Percentiles rank a stretch among this genome's conserved stretches.
These are phyloP conservation scores for Dactylellina drechsleri DNA, from an alignment of 2,329 filamentous ascomycete genomes.

Conservation along the genomic window DNA sequence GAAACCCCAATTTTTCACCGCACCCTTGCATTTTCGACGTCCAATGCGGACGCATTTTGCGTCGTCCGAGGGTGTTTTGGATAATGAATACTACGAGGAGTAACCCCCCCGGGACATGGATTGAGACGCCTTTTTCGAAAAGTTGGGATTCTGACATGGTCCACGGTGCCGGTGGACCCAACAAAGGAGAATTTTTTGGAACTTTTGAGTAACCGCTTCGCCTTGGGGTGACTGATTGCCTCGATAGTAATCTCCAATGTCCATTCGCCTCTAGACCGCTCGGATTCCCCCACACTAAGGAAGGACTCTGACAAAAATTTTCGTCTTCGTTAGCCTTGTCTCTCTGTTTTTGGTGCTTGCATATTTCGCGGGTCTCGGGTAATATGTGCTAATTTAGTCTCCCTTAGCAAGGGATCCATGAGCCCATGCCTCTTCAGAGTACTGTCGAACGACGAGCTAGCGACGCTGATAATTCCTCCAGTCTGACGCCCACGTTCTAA, in stretches of 20 bases:
- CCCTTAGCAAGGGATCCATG: background rate
- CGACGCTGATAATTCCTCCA: conserved; percentile 17
- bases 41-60: background rate
- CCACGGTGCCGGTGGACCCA: conserved; percentile 41
- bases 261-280: conserved; percentile 41
- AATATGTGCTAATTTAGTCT: conserved; percentile 37
- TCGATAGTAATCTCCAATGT: conserved; percentile 16
- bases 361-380: conserved; percentile 55
- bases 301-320: conserved; percentile 22
- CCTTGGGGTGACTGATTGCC: conserved; percentile 17
- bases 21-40: conserved; percentile 2
- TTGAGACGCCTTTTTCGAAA: background rate
- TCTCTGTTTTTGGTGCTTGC: conserved; percentile 3
- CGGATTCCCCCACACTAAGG: conserved; percentile 50
- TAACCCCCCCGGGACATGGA: background rate
- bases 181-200: conserved; percentile 31
- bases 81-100: too few relatives aligned
- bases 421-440: conserved; percentile 17
- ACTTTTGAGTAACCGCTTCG: conserved; percentile 29
- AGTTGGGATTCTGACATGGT: conserved; percentile 16
- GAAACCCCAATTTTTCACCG: background rate
- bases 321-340: conserved; percentile 7
- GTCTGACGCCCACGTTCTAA: conserved; percentile 27
- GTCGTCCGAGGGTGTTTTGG: background rate
- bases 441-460: background rate